Conservation (phyloP, 2,329 filamentous ascomycete genomes). For the Fusarium sp. region DNA sequence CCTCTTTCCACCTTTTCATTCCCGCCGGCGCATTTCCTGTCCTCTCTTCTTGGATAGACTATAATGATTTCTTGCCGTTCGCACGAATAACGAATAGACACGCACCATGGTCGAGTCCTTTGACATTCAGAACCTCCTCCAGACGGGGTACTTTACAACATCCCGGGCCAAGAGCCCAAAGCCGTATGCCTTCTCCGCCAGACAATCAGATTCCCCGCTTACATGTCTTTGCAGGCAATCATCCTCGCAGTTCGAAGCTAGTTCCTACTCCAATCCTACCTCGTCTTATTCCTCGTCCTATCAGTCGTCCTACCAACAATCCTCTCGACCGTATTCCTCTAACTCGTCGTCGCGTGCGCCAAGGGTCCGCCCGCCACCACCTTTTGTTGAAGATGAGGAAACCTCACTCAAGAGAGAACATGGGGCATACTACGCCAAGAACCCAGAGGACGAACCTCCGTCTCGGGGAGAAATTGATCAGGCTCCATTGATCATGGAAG, state of each 20-base stretch:
- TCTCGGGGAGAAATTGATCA: conserved; percentile 76
- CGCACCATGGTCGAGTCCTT: conserved; percentile 57
- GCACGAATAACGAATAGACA: conserved; percentile 26
- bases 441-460: conserved; percentile 65
- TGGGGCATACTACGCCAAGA: conserved; percentile 48
- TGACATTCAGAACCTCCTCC: conserved; percentile 60
- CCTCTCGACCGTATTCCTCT: conserved; percentile 28
- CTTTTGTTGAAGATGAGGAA: conserved; percentile 77
- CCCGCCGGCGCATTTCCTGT: conserved; percentile 19
- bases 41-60: conserved; percentile 23
- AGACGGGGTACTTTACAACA: conserved; percentile 64
- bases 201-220: conserved; percentile 14
- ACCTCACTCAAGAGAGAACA: conserved; percentile 72
- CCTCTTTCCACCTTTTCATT: conserved; percentile 6
- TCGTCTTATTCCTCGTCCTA: conserved; percentile 23
- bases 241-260: conserved; percentile 32
- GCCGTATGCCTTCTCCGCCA: conserved; percentile 38
- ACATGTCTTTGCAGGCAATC: conserved; percentile 31
- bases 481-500: conserved; percentile 73
- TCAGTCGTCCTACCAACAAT: conserved; percentile 34
- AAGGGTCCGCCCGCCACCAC: conserved; percentile 66
- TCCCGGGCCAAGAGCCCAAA: conserved; percentile 54
- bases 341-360: conserved; percentile 27
- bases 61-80: conserved; percentile 38
- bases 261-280: conserved; percentile 27